phyloP scores from a whole-genome alignment of 2,329 filamentous ascomycete genomes.

The Alternaria conjuncta region DNA sequence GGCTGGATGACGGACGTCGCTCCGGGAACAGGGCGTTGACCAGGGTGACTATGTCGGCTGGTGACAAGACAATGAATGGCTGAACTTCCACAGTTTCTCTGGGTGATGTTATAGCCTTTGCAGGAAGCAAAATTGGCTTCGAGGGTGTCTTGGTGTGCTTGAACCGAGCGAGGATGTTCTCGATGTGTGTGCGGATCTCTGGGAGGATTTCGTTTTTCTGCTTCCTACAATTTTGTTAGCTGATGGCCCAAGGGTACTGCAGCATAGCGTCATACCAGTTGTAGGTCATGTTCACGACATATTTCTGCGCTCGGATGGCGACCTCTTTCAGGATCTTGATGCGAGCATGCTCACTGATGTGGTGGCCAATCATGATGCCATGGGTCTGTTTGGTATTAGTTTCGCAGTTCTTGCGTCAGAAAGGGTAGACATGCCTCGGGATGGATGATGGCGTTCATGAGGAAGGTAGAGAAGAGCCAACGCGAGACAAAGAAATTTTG shows the following conservation, averaged over 20 bases:
- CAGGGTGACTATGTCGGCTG: slow-evolving; percentile 78
- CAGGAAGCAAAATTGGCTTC: slow-evolving; percentile 69
- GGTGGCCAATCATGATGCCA: slow-evolving; percentile 79
- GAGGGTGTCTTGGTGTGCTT: slow-evolving; percentile 51
- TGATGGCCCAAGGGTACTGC: background rate
- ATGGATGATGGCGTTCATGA: slow-evolving; percentile 82
- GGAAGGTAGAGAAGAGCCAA: slow-evolving; percentile 90
- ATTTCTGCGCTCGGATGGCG: slow-evolving; percentile 77
- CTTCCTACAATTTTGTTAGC: slow-evolving; percentile 45
- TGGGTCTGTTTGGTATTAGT: slow-evolving; percentile 57
- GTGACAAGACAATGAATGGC: slow-evolving; percentile 79
- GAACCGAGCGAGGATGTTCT: slow-evolving; percentile 73
- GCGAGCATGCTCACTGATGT: slow-evolving; percentile 88
- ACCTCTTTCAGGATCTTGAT: slow-evolving; percentile 77
- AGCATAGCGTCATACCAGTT: slow-evolving; percentile 63
- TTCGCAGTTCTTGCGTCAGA: slow-evolving; percentile 9
- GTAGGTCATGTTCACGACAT: slow-evolving; percentile 77
- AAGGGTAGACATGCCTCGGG: slow-evolving; percentile 70
- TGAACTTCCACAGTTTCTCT: slow-evolving; percentile 80
- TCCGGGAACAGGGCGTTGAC: slow-evolving; percentile 86
- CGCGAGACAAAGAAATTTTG: slow-evolving; percentile 85
- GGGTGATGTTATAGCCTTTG: slow-evolving; percentile 73
- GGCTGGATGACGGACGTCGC: slow-evolving; percentile 66
- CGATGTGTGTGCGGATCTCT: slow-evolving; percentile 71
- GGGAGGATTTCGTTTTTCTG: slow-evolving; percentile 67